Percentiles rank a stretch among this genome's conserved stretches.
These are phyloP conservation scores for Lasiodiplodia gonubiensis DNA, from an alignment of 2,329 filamentous ascomycete genomes.

Conservation along the genomic window DNA sequence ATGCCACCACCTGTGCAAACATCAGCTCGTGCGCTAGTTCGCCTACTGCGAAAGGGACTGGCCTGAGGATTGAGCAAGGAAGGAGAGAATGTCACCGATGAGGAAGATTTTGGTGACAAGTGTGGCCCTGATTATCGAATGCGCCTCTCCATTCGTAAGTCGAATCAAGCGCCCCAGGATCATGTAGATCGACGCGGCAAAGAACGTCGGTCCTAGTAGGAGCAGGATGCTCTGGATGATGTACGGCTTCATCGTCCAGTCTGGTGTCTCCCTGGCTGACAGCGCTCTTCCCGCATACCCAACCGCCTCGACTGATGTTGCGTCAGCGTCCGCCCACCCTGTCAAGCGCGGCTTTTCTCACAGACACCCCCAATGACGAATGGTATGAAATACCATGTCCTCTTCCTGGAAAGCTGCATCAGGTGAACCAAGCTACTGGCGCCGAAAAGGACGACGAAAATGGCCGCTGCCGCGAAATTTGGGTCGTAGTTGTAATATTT, in stretches of 20 bases:
- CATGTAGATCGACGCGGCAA: constrained; percentile 56
- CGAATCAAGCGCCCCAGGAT: constrained; percentile 49
- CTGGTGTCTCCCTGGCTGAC: constrained; percentile 37
- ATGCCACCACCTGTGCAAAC: constrained; percentile 21
- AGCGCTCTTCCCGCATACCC: constrained; percentile 57
- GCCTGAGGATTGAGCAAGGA: constrained; percentile 45
- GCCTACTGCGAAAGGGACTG: neutral
- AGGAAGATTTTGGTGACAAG: constrained; percentile 53
- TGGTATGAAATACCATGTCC: constrained; percentile 59
- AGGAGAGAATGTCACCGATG: constrained; percentile 49
- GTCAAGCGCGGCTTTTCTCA: constrained; percentile 36
- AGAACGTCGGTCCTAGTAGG: constrained; percentile 54
- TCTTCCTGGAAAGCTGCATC: constrained; percentile 46
- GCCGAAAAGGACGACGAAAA: constrained; percentile 41
- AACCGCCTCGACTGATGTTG: constrained; percentile 54
- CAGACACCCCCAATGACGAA: constrained; percentile 58
- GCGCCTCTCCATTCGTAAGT: constrained; percentile 41
- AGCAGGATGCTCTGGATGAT: constrained; percentile 53
- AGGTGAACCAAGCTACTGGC: constrained; percentile 44
- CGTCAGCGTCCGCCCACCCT: neutral
- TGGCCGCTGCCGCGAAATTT: constrained; percentile 37
- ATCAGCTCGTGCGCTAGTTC: neutral
- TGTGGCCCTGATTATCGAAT: constrained; percentile 42
- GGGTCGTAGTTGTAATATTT: constrained; percentile 44
- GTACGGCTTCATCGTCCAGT: constrained; percentile 45